Evolutionary conservation across 306 rosid genomes (phyloP), one percentile per base, ranked within the genome.

Genomic region (Fragaria iinumae): DNA sequence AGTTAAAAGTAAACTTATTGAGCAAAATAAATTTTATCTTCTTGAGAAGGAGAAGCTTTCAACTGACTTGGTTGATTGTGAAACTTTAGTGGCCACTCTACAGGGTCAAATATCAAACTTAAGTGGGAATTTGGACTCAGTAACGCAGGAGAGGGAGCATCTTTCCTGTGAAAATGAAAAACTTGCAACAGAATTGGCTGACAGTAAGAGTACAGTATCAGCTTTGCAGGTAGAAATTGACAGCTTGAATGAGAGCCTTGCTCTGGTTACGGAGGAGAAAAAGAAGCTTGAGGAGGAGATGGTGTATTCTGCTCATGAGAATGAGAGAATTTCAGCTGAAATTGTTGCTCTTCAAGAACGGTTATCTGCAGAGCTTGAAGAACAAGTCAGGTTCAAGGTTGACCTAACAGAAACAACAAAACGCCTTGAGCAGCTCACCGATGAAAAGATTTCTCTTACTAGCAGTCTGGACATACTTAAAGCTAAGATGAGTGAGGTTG

Each of bases 51-150:
- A 79, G 86, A 90, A 89, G 83, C 77, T 92, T 73, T 81, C 74
- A 76, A 75, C 87, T 50, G 97, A 92, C 55, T 47, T 92, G 25
- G 76, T 82, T 77, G 84, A 81, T 79, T 43, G 76, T 63, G 85
- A 80, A 80, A 76, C 69, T 80, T 87, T 79, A 29, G 55, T 77
- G 78, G 89, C 86, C 77, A 85, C 79, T 74, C 76, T 89, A 53
- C 88, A 82, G 81, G 80, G 73, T 74, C 96, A 90, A 86, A 89
- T 78, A 76, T 81, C 93, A 66, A 82, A 80, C 79, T 83, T 90
- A 74, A 77, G 53, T 60, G 86, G 79, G 69, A 84, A 64, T 81
- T 76, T 90, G 73, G 81, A 90, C 75, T 81, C 82, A 69, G 80
- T 82, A 74, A 86, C 86, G 5, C 90, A 87, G 52, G 97, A 91